Conservation (phyloP, 1,139 yeast genomes). For the Cylindricascospora bacillispora region DNA sequence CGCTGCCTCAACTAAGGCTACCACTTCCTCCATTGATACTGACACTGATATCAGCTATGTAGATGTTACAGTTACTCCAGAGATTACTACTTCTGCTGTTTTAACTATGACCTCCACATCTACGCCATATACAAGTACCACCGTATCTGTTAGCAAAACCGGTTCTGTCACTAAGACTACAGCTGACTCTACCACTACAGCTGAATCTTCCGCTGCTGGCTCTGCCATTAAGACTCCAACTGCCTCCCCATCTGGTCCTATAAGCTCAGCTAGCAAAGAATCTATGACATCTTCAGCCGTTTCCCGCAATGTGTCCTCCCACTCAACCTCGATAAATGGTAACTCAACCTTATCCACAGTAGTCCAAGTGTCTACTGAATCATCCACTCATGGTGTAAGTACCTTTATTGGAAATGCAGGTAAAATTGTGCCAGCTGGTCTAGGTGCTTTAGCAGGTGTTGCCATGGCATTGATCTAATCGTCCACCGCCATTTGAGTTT, state of each 20-base stretch:
- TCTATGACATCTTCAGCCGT: too few relatives aligned
- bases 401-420: slow-evolving; percentile 9
- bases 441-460: slow-evolving; percentile 11
- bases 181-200: slow-evolving; percentile 4
- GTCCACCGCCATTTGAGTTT: too few relatives aligned
- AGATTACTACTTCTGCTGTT: slow-evolving; percentile 24
- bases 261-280: too few relatives aligned
- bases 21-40: slow-evolving; percentile 7
- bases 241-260: too few relatives aligned
- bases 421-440: slow-evolving; percentile 7
- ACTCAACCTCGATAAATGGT: too few relatives aligned
- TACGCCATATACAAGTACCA: slow-evolving; percentile 21
- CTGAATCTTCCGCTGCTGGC: slow-evolving; percentile 1
- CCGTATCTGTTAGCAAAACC: slow-evolving; percentile 5
- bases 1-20: slow-evolving; percentile 6
- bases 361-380: too few relatives aligned
- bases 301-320: too few relatives aligned
- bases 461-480: too few relatives aligned
- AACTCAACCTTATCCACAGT: too few relatives aligned
- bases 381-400: slow-evolving; percentile 5
- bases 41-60: slow-evolving; percentile 24
- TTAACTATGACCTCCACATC: slow-evolving; percentile 26
- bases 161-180: slow-evolving; percentile 1
- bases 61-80: slow-evolving; percentile 25
- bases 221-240: neutral